Percentiles rank a stretch among this genome's conserved stretches.
These are phyloP conservation scores for Handroanthus guayacan DNA, from an alignment of 257 asterid genomes.

Conservation along the genomic window DNA sequence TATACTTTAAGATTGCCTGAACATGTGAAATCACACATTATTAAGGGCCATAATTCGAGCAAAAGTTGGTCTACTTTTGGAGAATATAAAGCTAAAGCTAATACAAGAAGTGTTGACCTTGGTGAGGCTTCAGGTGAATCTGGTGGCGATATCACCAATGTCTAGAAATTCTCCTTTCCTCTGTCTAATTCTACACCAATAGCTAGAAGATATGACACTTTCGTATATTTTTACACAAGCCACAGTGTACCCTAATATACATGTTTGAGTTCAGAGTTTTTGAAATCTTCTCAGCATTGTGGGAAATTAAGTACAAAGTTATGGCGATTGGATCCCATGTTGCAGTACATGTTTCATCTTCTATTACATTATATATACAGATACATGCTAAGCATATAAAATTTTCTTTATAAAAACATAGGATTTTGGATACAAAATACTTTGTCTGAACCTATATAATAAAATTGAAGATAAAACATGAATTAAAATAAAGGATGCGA, in stretches of 20 bases:
- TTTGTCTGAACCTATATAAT: no score
- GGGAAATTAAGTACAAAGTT: slow-evolving; percentile 3
- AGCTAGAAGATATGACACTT: background rate
- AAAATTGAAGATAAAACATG: no score
- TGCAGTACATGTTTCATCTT: no score
- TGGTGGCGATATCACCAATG: slow-evolving; percentile 35
- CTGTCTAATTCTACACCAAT: background rate
- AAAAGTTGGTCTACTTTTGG: slow-evolving; percentile 70
- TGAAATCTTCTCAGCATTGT: background rate
- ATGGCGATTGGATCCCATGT: no score
- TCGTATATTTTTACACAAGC: background rate
- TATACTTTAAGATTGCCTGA: slow-evolving; percentile 76
- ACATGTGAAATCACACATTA: slow-evolving; percentile 58
- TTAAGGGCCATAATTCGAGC: slow-evolving; percentile 60
- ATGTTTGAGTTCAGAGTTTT: background rate
- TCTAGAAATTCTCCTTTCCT: slow-evolving; percentile 2
- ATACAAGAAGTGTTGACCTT: slow-evolving; percentile 36
- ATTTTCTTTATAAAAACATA: no score
- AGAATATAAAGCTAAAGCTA: slow-evolving; percentile 43
- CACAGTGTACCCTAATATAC: background rate
- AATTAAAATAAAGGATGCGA: no score
- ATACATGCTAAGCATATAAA: no score
- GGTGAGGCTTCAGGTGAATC: slow-evolving; percentile 46
- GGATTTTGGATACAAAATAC: no score
- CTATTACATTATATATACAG: no score